Conservation (phyloP, 441 rosid species). For the Brassica hybrid region DNA sequence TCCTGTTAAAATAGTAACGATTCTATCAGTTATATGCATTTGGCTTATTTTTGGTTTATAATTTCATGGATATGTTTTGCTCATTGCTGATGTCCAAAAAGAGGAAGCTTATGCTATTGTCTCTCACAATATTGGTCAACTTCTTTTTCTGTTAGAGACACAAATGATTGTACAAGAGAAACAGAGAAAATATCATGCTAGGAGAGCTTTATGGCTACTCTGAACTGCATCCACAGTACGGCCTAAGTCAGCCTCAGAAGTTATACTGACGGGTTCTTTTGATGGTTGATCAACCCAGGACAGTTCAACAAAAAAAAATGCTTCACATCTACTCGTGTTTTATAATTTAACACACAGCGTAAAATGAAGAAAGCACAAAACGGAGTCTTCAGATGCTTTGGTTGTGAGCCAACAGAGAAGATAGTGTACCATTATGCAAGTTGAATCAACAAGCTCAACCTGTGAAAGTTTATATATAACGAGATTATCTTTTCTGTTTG, state of each 20-base stretch:
- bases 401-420: constrained; percentile 4
- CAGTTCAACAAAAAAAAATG: constrained; percentile 32
- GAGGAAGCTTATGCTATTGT: constrained; percentile 7
- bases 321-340: constrained; percentile 3
- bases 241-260: constrained; percentile 59
- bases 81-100: constrained; percentile 5
- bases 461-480: background rate
- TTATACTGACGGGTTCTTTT: constrained; percentile 73
- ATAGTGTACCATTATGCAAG: background rate
- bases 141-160: constrained; percentile 52
- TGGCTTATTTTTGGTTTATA: constrained; percentile 31
- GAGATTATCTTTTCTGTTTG: background rate
- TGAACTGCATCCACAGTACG: constrained; percentile 70
- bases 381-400: constrained; percentile 41
- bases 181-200: constrained; percentile 70
- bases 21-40: constrained; percentile 14
- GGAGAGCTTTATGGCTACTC: constrained; percentile 61
- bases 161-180: constrained; percentile 69
- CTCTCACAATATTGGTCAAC: constrained; percentile 9
- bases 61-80: constrained; percentile 42
- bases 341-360: constrained; percentile 54
- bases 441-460: background rate
- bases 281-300: constrained; percentile 91
- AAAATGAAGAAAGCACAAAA: constrained; percentile 71
- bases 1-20: background rate